These are phyloP conservation scores for Sporothrix globosa DNA, from an alignment of 2,329 filamentous ascomycete genomes.

Conservation along the genomic window DNA sequence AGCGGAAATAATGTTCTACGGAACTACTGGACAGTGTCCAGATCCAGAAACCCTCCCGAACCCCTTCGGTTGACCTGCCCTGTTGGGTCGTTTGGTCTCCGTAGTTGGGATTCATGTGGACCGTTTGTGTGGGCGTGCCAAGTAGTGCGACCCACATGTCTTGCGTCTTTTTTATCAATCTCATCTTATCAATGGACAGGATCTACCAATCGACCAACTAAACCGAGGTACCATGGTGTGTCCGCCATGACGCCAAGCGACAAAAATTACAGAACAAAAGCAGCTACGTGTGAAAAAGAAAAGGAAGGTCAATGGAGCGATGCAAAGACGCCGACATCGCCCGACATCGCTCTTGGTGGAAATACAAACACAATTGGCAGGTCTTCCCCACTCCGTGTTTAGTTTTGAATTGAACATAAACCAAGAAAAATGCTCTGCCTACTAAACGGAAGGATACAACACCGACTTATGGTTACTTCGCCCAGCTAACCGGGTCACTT, in stretches of 20 bases:
- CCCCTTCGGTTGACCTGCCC: not conserved
- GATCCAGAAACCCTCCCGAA: too few species aligned
- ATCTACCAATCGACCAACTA: not conserved
- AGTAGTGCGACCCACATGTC: not conserved
- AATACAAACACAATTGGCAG: too few species aligned
- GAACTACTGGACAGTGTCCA: too few species aligned
- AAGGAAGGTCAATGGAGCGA: not conserved
- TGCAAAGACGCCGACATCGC: not conserved
- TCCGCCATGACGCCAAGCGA: not conserved
- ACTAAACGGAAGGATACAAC: too few species aligned
- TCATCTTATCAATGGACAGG: constrained; percentile 6
- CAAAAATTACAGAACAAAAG: not conserved
- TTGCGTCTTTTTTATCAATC: constrained; percentile 19
- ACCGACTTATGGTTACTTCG: too few species aligned
- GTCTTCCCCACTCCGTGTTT: not conserved
- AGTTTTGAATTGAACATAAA: too few species aligned
- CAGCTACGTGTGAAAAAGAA: not conserved
- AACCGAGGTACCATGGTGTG: not conserved
- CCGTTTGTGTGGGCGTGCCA: not conserved
- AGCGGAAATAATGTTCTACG: too few species aligned
- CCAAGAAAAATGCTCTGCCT: too few species aligned
- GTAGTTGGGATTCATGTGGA: too few species aligned
- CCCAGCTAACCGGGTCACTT: too few species aligned
- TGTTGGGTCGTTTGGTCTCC: not conserved
- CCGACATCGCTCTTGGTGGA: not conserved